Evolutionary conservation across 768 basidiomycete genomes (phyloP).

Genomic region (Pisolithus tinctorius): DNA sequence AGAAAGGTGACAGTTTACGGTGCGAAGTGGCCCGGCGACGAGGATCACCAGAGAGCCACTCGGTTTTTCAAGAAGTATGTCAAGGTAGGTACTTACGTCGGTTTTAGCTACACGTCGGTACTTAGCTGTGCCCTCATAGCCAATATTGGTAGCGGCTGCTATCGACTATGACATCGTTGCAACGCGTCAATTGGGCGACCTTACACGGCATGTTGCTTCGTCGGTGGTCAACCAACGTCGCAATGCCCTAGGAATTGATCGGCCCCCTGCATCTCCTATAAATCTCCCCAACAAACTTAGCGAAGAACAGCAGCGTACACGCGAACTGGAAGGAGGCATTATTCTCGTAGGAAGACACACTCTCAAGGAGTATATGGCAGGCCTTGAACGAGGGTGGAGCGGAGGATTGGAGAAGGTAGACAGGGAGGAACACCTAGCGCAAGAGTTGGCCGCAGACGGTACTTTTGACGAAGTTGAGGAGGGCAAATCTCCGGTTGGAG

Average conservation of each 20-base stretch:
- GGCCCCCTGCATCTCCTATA: slow-evolving; percentile 34
- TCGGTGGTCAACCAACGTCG: slow-evolving; percentile 68
- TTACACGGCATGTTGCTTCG: slow-evolving; percentile 69
- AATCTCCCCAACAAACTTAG: slow-evolving; percentile 48
- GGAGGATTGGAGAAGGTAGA: slow-evolving; percentile 62
- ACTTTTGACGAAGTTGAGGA: slow-evolving; percentile 67
- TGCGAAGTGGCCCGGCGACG: slow-evolving; percentile 90
- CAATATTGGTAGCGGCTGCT: slow-evolving; percentile 88
- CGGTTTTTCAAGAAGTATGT: slow-evolving; percentile 95
- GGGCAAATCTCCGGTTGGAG: slow-evolving; percentile 17
- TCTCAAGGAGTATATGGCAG: slow-evolving; percentile 92
- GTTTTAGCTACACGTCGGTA: neutral
- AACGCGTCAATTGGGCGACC: slow-evolving; percentile 80
- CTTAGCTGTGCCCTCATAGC: slow-evolving; percentile 41
- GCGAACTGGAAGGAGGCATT: slow-evolving; percentile 74
- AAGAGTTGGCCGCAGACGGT: slow-evolving; percentile 62
- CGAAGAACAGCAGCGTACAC: slow-evolving; percentile 43
- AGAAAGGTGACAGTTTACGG: slow-evolving; percentile 84
- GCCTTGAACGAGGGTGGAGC: slow-evolving; percentile 80
- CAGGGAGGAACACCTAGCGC: slow-evolving; percentile 63
- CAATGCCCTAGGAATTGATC: slow-evolving; percentile 56
- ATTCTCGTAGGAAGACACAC: slow-evolving; percentile 84
- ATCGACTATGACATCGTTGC: slow-evolving; percentile 84
- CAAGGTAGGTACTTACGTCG: slow-evolving; percentile 58
- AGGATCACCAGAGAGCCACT: slow-evolving; percentile 78